Conservation (phyloP, 2,329 filamentous ascomycete genomes). For the Venturia pyrina region DNA sequence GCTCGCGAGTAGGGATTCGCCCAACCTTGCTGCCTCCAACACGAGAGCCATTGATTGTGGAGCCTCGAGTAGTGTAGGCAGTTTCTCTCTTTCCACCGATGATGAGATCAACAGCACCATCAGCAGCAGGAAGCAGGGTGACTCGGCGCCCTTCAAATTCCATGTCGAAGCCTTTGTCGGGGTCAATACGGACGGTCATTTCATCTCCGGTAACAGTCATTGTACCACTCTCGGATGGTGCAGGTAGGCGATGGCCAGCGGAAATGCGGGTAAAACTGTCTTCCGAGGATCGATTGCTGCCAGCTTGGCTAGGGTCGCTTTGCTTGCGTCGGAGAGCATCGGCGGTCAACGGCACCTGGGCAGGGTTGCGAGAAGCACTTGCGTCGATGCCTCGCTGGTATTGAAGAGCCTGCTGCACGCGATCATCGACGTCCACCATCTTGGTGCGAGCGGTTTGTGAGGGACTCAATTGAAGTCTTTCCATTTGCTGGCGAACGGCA, state of each 20-base stretch:
- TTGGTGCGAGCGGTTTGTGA: background rate
- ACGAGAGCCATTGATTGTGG: background rate
- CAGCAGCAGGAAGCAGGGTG: conserved; percentile 3
- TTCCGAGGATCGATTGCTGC: conserved; percentile 9
- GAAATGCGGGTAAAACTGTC: conserved; percentile 3
- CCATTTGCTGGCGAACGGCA: conserved; percentile 4
- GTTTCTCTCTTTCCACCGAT: conserved; percentile 10
- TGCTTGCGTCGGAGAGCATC: conserved; percentile 7
- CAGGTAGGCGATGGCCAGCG: conserved; percentile 4
- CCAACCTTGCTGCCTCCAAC: background rate
- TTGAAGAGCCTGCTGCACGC: conserved; percentile 5
- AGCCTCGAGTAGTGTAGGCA: conserved; percentile 8
- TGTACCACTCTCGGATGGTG: background rate
- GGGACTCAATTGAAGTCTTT: background rate
- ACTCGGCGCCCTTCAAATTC: conserved; percentile 9
- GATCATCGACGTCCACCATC: conserved; percentile 4
- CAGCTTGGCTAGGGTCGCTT: conserved; percentile 3
- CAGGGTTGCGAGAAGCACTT: background rate
- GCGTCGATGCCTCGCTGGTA: conserved; percentile 8
- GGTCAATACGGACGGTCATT: conserved; percentile 12
- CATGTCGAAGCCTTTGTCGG: conserved; percentile 11
- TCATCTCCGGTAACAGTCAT: conserved; percentile 6
- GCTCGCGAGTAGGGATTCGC: background rate
- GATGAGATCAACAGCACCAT: conserved; percentile 10
- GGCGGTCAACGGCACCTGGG: conserved; percentile 2